phyloP scores from a whole-genome alignment of 441 rosid species.

The Pelargonium myrrhifolium region DNA sequence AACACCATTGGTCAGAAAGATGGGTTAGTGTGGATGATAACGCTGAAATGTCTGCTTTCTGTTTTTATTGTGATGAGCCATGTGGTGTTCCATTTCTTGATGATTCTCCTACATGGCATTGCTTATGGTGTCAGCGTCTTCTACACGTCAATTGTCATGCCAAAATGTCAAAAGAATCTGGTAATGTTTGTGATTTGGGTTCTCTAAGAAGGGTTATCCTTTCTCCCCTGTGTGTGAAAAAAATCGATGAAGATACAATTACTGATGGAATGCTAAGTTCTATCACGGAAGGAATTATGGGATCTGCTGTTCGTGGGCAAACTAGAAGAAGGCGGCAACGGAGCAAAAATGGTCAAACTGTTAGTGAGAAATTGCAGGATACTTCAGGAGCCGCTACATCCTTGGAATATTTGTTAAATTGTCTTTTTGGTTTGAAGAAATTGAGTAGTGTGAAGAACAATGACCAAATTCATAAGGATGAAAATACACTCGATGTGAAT shows the following conservation, averaged over 20 bases:
- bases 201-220: slow-evolving; percentile 50
- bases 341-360: slow-evolving; percentile 36
- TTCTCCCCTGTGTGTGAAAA: slow-evolving; percentile 54
- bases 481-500: slow-evolving; percentile 14
- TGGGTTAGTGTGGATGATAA: slow-evolving; percentile 58
- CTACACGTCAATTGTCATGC: slow-evolving; percentile 59
- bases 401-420: slow-evolving; percentile 25
- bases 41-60: slow-evolving; percentile 50
- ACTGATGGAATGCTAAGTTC: slow-evolving; percentile 33
- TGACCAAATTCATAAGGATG: slow-evolving; percentile 28
- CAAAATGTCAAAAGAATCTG: slow-evolving; percentile 54
- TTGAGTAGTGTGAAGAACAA: slow-evolving; percentile 34
- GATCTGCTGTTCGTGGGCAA: slow-evolving; percentile 33
- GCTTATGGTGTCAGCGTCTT: slow-evolving; percentile 66
- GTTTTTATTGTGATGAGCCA: slow-evolving; percentile 59
- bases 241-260: slow-evolving; percentile 27
- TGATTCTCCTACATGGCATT: slow-evolving; percentile 64
- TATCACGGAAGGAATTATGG: slow-evolving; percentile 28
- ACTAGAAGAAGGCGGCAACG: slow-evolving; percentile 39
- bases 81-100: slow-evolving; percentile 62
- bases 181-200: slow-evolving; percentile 57
- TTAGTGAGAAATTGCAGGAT: slow-evolving; percentile 33
- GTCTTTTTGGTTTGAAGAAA: slow-evolving; percentile 40
- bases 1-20: slow-evolving; percentile 62
- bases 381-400: slow-evolving; percentile 14